Percentiles rank a stretch among this genome's conserved stretches.
Evolutionary conservation across 1,284 basidiomycete genomes (phyloP).

Genomic region (Naganishia sp.): DNA sequence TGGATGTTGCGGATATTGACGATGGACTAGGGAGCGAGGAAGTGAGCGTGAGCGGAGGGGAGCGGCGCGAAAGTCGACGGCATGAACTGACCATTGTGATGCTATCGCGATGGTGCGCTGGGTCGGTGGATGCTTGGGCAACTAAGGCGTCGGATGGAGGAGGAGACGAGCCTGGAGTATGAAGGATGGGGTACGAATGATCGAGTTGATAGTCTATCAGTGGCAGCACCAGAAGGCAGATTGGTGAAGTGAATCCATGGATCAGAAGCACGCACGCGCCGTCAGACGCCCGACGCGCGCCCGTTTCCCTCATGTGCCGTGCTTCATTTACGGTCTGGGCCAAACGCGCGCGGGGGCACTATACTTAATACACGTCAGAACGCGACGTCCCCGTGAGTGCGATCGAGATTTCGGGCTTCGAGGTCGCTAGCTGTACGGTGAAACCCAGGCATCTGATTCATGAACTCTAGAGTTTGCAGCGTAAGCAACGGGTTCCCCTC

Average conservation of each 20-base stretch:
- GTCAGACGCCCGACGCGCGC: not conserved
- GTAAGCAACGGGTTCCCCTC: not conserved
- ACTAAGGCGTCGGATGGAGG: too few relatives aligned
- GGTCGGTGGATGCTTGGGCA: too few relatives aligned
- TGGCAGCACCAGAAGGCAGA: too few relatives aligned
- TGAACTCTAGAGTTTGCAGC: not conserved
- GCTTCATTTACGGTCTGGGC: not conserved
- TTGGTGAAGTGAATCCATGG: too few relatives aligned
- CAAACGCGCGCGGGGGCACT: not conserved
- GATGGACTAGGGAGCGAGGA: conserved; percentile 20
- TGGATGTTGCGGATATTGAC: conserved; percentile 59
- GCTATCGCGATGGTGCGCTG: too few relatives aligned
- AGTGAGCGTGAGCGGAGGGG: too few relatives aligned
- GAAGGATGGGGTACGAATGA: too few relatives aligned
- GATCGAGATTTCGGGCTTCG: conserved; percentile 19
- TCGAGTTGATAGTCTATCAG: too few relatives aligned
- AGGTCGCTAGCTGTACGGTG: not conserved
- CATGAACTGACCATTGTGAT: too few relatives aligned
- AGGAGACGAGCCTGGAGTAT: too few relatives aligned
- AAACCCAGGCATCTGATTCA: not conserved
- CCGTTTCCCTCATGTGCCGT: not conserved
- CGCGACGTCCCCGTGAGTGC: not conserved
- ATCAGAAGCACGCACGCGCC: not conserved
- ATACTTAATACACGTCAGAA: conserved; percentile 5
- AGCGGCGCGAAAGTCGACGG: too few relatives aligned